These are phyloP conservation scores for Daedaleopsis nitida DNA, from an alignment of 768 basidiomycete species.

Conservation along the genomic window DNA sequence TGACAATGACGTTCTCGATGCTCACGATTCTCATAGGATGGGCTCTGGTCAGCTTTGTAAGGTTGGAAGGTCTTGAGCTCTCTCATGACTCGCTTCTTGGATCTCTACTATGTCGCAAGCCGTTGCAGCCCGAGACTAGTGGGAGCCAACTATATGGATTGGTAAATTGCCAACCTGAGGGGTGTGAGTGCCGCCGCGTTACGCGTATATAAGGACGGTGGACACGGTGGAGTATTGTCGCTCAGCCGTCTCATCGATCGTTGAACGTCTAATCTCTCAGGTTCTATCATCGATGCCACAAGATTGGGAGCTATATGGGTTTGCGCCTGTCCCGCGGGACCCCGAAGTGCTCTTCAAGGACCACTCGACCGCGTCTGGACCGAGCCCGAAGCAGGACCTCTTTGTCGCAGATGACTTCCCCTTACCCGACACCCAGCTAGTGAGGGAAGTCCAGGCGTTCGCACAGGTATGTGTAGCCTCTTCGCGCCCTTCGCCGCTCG, in stretches of 20 bases:
- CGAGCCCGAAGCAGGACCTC: constrained; percentile 43
- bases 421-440: constrained; percentile 44
- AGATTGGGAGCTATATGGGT: constrained; percentile 43
- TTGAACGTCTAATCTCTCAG: not conserved
- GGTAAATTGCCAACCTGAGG: not conserved
- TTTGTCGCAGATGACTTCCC: constrained; percentile 43
- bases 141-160: too few relatives aligned
- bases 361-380: constrained; percentile 45
- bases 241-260: not conserved
- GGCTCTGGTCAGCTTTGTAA: not conserved
- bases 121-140: not conserved
- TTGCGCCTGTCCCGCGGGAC: constrained; percentile 49
- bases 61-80: not conserved
- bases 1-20: not conserved
- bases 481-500: not conserved
- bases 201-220: not conserved
- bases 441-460: constrained; percentile 41
- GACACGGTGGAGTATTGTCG: too few relatives aligned
- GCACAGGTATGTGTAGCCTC: constrained; percentile 33
- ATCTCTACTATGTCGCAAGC: not conserved
- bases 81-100: not conserved
- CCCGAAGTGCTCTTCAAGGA: constrained; percentile 50
- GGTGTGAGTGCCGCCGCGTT: not conserved
- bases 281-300: constrained; percentile 2
- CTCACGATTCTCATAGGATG: not conserved